phyloP scores from a whole-genome alignment of 768 basidiomycete genomes.

The Pholiota microspora region DNA sequence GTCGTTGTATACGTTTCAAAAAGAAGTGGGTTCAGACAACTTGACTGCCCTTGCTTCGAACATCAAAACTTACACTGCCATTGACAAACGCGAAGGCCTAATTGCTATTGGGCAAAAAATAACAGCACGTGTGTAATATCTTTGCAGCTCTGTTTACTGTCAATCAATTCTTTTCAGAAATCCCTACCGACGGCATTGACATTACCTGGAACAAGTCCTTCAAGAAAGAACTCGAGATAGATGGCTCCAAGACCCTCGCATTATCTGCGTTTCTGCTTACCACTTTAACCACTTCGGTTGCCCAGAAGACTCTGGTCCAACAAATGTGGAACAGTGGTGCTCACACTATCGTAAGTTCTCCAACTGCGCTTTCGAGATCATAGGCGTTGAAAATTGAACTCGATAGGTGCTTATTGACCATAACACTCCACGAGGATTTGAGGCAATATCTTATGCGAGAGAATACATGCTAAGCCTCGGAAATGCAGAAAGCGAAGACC shows the following conservation, averaged over 20 bases:
- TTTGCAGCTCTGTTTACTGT: background rate
- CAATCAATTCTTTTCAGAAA: slow-evolving; percentile 30
- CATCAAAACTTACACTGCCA: slow-evolving; percentile 62
- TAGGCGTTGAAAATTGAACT: background rate
- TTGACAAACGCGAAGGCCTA: slow-evolving; percentile 78
- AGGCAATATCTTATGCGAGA: slow-evolving; percentile 73
- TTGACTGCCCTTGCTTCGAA: slow-evolving; percentile 45
- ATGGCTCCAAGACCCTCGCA: slow-evolving; percentile 58
- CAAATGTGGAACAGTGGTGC: slow-evolving; percentile 94
- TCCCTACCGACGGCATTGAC: slow-evolving; percentile 38
- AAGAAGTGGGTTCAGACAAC: slow-evolving; percentile 29
- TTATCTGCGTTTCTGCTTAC: slow-evolving; percentile 86
- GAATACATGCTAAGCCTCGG: slow-evolving; percentile 69
- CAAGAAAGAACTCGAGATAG: slow-evolving; percentile 42
- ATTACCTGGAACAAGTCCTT: slow-evolving; percentile 59
- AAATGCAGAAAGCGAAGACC: slow-evolving; percentile 51
- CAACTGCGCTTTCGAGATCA: background rate
- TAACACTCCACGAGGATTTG: slow-evolving; percentile 72
- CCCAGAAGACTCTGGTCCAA: slow-evolving; percentile 66
- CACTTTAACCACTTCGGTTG: slow-evolving; percentile 58
- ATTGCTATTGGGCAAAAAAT: slow-evolving; percentile 65
- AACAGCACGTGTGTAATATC: slow-evolving; percentile 42
- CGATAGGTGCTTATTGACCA: slow-evolving; percentile 84
- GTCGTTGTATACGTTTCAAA: slow-evolving; percentile 61
- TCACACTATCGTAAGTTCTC: slow-evolving; percentile 59